Evolutionary conservation across 768 basidiomycete species (phyloP), one percentile per base, ranked within the genome.

Genomic region (Hypsizygus marmoreus): DNA sequence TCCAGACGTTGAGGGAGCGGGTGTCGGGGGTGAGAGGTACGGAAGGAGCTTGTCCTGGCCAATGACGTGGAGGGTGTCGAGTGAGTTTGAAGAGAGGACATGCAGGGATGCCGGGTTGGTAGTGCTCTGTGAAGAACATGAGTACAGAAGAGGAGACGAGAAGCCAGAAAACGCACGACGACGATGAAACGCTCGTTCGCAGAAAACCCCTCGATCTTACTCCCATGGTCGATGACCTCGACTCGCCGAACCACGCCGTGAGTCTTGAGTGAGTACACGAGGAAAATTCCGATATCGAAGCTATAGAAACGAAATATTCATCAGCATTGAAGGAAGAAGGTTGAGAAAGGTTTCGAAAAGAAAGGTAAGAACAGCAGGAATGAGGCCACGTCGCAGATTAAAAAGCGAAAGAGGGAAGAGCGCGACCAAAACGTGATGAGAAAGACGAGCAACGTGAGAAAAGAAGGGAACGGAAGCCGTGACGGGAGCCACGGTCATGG

Each of bases 51-150:
- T 68, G 33, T 72, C 46, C 4, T 72, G 71, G 41, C 73, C 61
- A 45, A 88, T 73, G 54, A 67, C 74, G 59, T 75, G 71, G 54
- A 87, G 54, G 16, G 68, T 68, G 31, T 71, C 65, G 48, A 84
- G 76, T 23, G 80, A 79, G 40, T 64, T 64, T 16, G 83, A 62
- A 4, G 82, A 83, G 49, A 82, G 66, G 52, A 88, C 63, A 59
- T 79, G 76, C 39, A 88, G 66, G 17, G 71, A 66, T 8, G 76
- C 65, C 29, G 81, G 84, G 25, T 70, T 68, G 37, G 72, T 71
- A n/a, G 81, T 80, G 60, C 75, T 78, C 86, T 87, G 57, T 13
- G 45, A 42, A 13, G 6, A 10, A 19, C 33, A 29, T 20, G 9
- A 38, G 35, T n/a, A 24, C 29, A 32, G 32, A 45, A 20, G 17